phyloP scores from a whole-genome alignment of 805 yeast genomes.

The Candida maris region DNA sequence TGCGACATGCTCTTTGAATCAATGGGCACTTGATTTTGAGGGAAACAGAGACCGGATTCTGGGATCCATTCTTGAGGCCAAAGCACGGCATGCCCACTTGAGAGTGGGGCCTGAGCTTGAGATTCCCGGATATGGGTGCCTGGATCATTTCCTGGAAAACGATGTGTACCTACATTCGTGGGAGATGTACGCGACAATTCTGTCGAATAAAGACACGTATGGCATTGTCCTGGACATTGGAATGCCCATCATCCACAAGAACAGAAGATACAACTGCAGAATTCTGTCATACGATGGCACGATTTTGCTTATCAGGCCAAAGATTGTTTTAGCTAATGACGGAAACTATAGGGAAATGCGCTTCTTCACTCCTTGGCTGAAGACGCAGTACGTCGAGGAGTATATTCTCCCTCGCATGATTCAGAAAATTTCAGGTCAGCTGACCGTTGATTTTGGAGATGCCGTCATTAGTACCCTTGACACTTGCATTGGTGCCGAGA shows the following conservation, averaged over 20 bases:
- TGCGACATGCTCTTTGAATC: constrained; percentile 93
- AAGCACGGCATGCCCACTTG: constrained; percentile 66
- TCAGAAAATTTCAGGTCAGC: constrained; percentile 62
- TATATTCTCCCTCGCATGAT: constrained; percentile 70
- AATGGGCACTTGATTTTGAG: constrained; percentile 98
- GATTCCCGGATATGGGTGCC: constrained; percentile 89
- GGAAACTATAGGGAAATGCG: constrained; percentile 99
- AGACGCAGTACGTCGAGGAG: constrained; percentile 70
- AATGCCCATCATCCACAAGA: constrained; percentile 86
- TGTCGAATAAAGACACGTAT: constrained; percentile 61
- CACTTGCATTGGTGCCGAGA: constrained; percentile 93
- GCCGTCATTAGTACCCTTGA: constrained; percentile 81
- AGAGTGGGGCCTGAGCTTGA: constrained; percentile 98
- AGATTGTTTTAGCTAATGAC: constrained; percentile 90
- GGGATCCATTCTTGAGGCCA: constrained; percentile 75
- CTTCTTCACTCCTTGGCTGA: constrained; percentile 91
- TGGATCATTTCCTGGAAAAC: constrained; percentile 89
- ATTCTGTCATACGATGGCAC: constrained; percentile 74
- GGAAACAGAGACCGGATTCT: constrained; percentile 92
- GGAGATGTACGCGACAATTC: constrained; percentile 86
- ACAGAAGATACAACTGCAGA: constrained; percentile 89
- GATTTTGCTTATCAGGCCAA: constrained; percentile 86
- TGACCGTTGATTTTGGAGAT: constrained; percentile 79
- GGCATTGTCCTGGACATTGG: constrained; percentile 89
- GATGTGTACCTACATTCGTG: constrained; percentile 88